Percentiles rank a stretch among this genome's conserved stretches.
These are phyloP conservation scores for Macroventuria anomochaeta DNA, from an alignment of 2,329 filamentous ascomycete genomes.

Conservation along the genomic window DNA sequence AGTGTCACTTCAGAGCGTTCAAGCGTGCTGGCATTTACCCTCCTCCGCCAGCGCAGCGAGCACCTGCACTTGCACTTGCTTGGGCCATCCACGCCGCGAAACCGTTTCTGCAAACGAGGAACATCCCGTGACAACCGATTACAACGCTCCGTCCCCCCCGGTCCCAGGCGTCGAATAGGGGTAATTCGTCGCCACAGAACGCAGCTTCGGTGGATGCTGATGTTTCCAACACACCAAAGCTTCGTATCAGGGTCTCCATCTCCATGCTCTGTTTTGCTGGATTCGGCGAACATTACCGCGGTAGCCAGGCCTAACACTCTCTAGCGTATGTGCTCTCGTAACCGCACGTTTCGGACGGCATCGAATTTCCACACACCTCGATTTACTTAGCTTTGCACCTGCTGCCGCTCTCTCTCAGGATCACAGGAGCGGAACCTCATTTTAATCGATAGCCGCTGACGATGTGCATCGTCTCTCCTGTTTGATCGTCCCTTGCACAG, in stretches of 20 bases:
- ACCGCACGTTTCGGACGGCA: constrained; percentile 9
- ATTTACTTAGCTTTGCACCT: neutral
- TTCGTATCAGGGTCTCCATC: constrained; percentile 1
- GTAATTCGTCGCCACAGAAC: constrained; percentile 14
- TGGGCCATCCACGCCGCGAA: neutral
- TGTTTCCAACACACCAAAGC: constrained; percentile 7
- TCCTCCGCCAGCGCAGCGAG: constrained; percentile 1
- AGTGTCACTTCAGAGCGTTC: neutral
- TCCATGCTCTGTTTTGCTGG: neutral
- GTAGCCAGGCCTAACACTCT: neutral
- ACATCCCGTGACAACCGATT: constrained; percentile 10
- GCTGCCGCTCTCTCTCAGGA: neutral
- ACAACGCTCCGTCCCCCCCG: neutral
- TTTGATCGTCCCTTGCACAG: constrained; percentile 25
- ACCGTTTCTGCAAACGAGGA: constrained; percentile 7
- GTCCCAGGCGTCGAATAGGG: constrained; percentile 17
- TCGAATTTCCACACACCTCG: constrained; percentile 11
- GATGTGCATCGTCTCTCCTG: constrained; percentile 9
- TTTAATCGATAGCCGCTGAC: constrained; percentile 4
- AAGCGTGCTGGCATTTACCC: constrained; percentile 1
- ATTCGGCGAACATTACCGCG: constrained; percentile 8
- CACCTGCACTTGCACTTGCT: neutral
- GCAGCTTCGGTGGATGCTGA: constrained; percentile 1
- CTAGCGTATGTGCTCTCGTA: constrained; percentile 8
- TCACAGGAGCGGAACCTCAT: neutral